phyloP scores from a whole-genome alignment of 306 rosid species.

The Casuarina glauca region DNA sequence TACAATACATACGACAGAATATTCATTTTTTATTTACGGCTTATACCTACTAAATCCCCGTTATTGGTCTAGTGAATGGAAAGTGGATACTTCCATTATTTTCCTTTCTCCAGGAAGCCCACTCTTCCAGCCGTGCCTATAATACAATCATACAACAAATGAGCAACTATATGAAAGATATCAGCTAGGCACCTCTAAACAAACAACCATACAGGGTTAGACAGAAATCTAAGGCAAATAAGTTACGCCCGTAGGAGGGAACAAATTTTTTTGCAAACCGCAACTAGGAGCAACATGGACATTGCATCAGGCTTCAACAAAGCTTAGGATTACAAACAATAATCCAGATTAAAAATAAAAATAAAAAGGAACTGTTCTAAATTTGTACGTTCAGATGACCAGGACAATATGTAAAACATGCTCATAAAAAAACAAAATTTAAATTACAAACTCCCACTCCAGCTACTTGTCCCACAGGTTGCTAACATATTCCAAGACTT shows the following conservation, averaged over 20 bases:
- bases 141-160: constrained; percentile 27
- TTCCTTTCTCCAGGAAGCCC: constrained; percentile 36
- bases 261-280: not conserved
- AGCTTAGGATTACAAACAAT: not conserved
- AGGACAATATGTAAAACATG: not conserved
- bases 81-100: constrained; percentile 25
- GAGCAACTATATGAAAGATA: constrained; percentile 8
- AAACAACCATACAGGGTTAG: constrained; percentile 4
- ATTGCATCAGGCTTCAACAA: not conserved
- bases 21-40: not conserved
- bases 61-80: constrained; percentile 19
- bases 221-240: not conserved
- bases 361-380: not conserved
- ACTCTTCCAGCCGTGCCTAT: constrained; percentile 44
- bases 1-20: not conserved
- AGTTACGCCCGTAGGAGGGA: not conserved
- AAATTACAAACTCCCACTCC: not conserved
- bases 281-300: not conserved
- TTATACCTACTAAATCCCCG: constrained; percentile 13
- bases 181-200: not conserved
- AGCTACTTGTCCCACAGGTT: not conserved
- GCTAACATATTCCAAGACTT: not conserved
- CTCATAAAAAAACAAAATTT: not conserved
- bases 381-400: not conserved
- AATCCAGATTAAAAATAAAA: not conserved